Evolutionary conservation across 192 early-diverging fungal genomes (phyloP).

Genomic region (Entomortierella lignicola): DNA sequence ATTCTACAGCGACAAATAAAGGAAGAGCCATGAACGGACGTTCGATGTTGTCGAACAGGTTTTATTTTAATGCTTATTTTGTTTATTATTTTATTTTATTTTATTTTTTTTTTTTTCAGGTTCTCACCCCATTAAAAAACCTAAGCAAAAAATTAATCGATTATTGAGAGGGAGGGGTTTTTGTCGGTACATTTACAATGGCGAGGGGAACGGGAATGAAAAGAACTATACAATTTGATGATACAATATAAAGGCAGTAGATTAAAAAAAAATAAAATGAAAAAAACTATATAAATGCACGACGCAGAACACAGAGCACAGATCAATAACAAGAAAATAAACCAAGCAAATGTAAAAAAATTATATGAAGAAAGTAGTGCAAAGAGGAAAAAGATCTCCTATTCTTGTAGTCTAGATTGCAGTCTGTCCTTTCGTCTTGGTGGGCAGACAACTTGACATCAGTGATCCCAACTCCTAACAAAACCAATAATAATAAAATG

Average conservation of each 20-base stretch:
- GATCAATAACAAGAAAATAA: neutral
- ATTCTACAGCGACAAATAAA: no score
- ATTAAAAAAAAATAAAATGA: neutral
- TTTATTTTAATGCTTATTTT: neutral
- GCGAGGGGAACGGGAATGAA: neutral
- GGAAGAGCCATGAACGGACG: no score
- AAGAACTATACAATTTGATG: neutral
- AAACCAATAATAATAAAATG: neutral
- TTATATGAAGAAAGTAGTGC: neutral
- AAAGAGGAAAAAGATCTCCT: constrained; percentile 7
- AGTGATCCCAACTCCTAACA: constrained; percentile 22
- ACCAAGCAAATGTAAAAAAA: neutral
- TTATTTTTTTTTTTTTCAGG: neutral
- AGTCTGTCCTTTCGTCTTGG: constrained; percentile 6
- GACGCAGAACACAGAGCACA: no score
- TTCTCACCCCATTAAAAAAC: no score
- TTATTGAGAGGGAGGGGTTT: no score
- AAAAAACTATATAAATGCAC: no score
- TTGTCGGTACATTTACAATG: neutral
- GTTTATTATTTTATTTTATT: neutral
- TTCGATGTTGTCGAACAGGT: no score
- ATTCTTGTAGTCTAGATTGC: neutral
- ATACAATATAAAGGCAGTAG: neutral
- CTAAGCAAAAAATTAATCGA: no score
- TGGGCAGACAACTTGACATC: constrained; percentile 11